Base-by-base conservation (phyloP, 2,329 filamentous ascomycete species). In the Phialophora verrucosa region DNA sequence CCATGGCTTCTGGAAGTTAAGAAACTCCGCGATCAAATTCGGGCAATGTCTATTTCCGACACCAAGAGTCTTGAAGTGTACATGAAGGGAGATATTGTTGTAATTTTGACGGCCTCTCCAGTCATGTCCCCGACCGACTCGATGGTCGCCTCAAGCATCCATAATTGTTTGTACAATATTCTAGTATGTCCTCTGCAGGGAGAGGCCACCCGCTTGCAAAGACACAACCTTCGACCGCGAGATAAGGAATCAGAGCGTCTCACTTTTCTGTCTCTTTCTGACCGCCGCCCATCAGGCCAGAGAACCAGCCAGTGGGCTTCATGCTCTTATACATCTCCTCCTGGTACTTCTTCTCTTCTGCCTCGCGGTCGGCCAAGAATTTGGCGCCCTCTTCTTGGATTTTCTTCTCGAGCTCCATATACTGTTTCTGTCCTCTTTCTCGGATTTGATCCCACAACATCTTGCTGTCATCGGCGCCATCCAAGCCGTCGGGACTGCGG, bases 371-470 rank as follows among this genome's bases (percentile, higher is more conserved):
- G 83, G 93, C 93, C 73, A 99, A 84, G 92, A 93, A 97, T 81
- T 94, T 92, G 78, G 94, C 92, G 60, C 93, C 95, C 76, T 98
- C 95, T 78, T 96, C 91, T 55, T 90, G 86, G 73, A 99, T 96
- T 81, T 97, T 91, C 80, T 89, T 90, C 79, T 98, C 94, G 69
- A 98, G 85, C 72, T 89, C 81, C 82, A 96, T 88, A 80, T 98
- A 99, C 79, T 93, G 91, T 78, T 90, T 90, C 81, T 93, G 91
- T 38, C 95, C 95, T 58, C 93, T 87, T 81, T 99, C 95, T 58
- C 95, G 89, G 59, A 95, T 93, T 78, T 96, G 89, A 76, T 99
- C 95, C 80, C 93, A 93, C 71, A 97, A 83, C 92, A 98, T 97
- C 86, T 98, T 99, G 74, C 94, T 95, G 79, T 71, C 68, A 3